Conservation (phyloP, 1,284 basidiomycete genomes). For the Irpex sp. region DNA sequence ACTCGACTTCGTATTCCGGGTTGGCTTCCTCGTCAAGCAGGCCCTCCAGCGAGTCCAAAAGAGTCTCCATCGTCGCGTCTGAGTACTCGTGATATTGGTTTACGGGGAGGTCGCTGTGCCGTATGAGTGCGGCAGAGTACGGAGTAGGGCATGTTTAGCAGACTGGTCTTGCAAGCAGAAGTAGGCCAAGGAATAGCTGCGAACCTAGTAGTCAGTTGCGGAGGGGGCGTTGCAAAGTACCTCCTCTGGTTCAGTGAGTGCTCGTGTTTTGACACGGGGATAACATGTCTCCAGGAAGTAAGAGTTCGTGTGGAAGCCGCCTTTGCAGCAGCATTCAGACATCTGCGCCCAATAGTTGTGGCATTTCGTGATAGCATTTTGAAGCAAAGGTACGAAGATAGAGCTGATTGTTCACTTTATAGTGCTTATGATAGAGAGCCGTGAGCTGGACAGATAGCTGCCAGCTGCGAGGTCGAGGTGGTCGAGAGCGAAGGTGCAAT, state of each 20-base stretch:
- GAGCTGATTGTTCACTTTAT: not conserved
- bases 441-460: too few relatives aligned
- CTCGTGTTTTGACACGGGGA: not conserved
- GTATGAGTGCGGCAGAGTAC: too few relatives aligned
- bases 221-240: conserved; percentile 26
- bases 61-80: conserved; percentile 76
- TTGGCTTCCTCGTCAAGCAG: conserved; percentile 61
- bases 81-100: conserved; percentile 75
- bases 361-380: not conserved
- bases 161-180: not conserved
- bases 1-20: conserved; percentile 83
- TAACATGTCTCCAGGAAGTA: not conserved
- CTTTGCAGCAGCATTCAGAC: not conserved
- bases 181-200: conserved; percentile 7
- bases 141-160: too few relatives aligned
- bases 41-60: conserved; percentile 78
- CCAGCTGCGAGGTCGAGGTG: too few relatives aligned
- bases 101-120: conserved; percentile 44
- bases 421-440: too few relatives aligned
- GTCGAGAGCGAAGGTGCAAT: too few relatives aligned
- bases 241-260: conserved; percentile 9
- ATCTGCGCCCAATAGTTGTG: not conserved
- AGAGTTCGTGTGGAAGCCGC: not conserved
- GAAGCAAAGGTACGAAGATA: not conserved
- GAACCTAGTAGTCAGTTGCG: conserved; percentile 25